A percentile compares a stretch with the other conserved stretches of the same genome.
These are phyloP conservation scores for Mycena latifolia DNA, from an alignment of 768 basidiomycete genomes.

Conservation along the genomic window DNA sequence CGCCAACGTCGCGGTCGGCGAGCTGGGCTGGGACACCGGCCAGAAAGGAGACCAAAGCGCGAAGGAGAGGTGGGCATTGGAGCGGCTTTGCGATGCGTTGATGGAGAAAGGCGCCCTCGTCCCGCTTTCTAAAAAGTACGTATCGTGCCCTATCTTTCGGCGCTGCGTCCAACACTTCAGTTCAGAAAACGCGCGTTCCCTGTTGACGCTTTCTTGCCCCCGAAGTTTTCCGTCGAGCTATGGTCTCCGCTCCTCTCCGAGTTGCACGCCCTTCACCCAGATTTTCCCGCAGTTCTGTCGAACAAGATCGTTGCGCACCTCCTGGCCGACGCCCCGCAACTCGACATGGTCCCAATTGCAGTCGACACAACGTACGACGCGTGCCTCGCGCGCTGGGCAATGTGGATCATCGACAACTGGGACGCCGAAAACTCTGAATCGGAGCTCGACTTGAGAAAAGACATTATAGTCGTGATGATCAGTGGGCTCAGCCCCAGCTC, in stretches of 20 bases:
- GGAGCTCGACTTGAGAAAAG: constrained; percentile 59
- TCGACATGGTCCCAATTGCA: constrained; percentile 36
- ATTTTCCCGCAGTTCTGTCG: constrained; percentile 64
- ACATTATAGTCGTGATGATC: constrained; percentile 59
- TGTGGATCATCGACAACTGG: constrained; percentile 67
- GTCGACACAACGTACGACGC: constrained; percentile 53
- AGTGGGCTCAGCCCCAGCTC: constrained; percentile 59
- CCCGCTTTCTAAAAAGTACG: constrained; percentile 86
- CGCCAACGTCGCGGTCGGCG: constrained; percentile 61
- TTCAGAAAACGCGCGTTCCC: constrained; percentile 68
- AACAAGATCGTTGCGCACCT: constrained; percentile 57
- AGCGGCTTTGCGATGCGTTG: constrained; percentile 74
- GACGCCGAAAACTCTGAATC: constrained; percentile 39
- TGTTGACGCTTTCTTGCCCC: constrained; percentile 60
- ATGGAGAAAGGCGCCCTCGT: constrained; percentile 82
- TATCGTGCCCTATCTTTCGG: constrained; percentile 48
- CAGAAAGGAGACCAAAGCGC: constrained; percentile 55
- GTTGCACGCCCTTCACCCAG: constrained; percentile 65
- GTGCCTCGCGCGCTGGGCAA: constrained; percentile 78
- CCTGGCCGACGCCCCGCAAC: constrained; percentile 33
- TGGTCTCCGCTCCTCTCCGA: constrained; percentile 78
- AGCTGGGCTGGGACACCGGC: constrained; percentile 60
- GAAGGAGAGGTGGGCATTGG: constrained; percentile 77
- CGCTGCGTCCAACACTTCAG: constrained; percentile 47
- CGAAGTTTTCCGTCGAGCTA: constrained; percentile 62